These are phyloP conservation scores for Pseudozyma thailandica DNA, from an alignment of 1,284 basidiomycete species.

Conservation along the genomic window DNA sequence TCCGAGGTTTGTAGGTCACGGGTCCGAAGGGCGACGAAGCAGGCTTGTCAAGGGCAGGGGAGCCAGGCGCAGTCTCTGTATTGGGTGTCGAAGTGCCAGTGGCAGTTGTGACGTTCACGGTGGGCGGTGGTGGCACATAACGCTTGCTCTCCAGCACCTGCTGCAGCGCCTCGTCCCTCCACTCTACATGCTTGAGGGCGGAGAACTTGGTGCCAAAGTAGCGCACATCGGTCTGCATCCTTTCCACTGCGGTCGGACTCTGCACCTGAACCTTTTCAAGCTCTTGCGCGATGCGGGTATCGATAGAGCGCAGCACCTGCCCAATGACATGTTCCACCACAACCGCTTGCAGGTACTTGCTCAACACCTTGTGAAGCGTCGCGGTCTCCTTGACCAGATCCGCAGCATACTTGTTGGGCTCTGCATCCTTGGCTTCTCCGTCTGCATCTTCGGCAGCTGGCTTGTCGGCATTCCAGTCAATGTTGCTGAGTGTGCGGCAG, in stretches of 20 bases:
- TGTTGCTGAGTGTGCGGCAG: conserved; percentile 77
- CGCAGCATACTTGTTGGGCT: conserved; percentile 83
- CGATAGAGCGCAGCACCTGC: conserved; percentile 57
- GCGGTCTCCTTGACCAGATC: conserved; percentile 93
- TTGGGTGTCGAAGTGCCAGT: conserved; percentile 29
- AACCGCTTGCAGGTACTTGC: conserved; percentile 77
- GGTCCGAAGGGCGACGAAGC: conserved; percentile 31
- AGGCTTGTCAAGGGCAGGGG: conserved; percentile 32
- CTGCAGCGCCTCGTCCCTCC: conserved; percentile 51
- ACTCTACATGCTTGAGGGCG: conserved; percentile 52
- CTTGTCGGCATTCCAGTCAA: conserved; percentile 54
- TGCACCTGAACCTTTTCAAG: conserved; percentile 52
- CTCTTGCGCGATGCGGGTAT: conserved; percentile 52
- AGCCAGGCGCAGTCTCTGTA: conserved; percentile 27
- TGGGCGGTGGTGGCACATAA: conserved; percentile 15
- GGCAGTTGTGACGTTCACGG: conserved; percentile 19
- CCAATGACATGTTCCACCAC: conserved; percentile 57
- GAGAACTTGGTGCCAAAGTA: conserved; percentile 54
- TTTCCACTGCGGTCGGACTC: conserved; percentile 33
- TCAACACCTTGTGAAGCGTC: conserved; percentile 94
- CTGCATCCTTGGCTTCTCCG: conserved; percentile 12
- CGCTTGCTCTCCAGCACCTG: conserved; percentile 37
- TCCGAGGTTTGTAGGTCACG: conserved; percentile 43
- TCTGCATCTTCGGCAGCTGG: conserved; percentile 1
- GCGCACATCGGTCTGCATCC: conserved; percentile 49